Base-by-base conservation (phyloP, 192 early-diverging fungal species). In the Coemansia sp. region DNA sequence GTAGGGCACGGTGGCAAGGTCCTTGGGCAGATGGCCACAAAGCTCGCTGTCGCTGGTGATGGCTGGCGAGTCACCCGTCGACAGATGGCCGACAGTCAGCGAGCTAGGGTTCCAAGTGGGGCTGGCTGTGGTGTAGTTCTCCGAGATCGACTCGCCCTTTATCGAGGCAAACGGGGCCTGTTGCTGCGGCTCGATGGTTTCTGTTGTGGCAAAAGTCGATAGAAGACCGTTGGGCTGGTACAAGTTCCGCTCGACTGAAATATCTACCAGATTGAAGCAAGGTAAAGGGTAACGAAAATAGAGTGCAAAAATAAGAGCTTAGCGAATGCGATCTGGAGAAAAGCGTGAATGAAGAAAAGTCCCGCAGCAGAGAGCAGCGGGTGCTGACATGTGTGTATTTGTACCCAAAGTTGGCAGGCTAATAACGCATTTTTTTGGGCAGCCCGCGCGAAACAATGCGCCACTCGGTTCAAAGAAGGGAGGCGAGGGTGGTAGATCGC, bases 1-100 rank as follows among this genome's bases (percentile, higher is more conserved):
- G 41, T 72, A 77, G 9, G 76, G 53, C 21, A 61, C 37, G 5
- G 67, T 50, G 1, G 70, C 44, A 17, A 63, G 9, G 29, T 62
- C 63, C 15, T 34, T 23, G 31, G 67, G 23, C 15, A 77, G 41
- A 14, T 63, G 36, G 29, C 55, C 39, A 31, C 34, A 29, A 34
- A 59, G 29, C 29, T 34, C 57, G 57, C 32, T 34, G 57, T 59
- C 57, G 27, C 31, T 36, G 15, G 57, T 15, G 29, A 36, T 59
- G 32, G 57, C 57, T n/a, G 32, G 57, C 32, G 57, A 36, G 32
- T 59, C 57, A 3, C n/a, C 31, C 57, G 32, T 36, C 57, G 32
- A 34, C 27, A 31, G 31, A 11, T 36, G 57, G 8, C 25, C 32
- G 12, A 25, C 57, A 19, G 32, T 36, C 17, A 59, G 57, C 57